phyloP scores from a whole-genome alignment of 2,329 filamentous ascomycete species.

The Pleurostoma richardsiae region DNA sequence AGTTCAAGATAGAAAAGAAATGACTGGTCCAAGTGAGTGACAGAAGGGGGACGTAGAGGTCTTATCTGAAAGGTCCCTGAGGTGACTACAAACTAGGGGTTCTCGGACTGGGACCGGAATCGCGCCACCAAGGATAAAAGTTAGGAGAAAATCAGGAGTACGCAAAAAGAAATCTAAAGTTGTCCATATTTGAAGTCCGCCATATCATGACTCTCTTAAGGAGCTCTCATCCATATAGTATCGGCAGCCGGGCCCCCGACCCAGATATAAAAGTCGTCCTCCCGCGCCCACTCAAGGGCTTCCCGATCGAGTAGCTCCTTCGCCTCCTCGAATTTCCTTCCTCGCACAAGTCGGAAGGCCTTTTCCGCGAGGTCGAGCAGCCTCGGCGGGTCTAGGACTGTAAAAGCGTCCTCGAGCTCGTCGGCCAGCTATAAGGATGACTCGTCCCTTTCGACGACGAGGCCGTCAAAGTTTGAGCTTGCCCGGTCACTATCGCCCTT shows the following conservation, averaged over 20 bases:
- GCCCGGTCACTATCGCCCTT: constrained; percentile 1
- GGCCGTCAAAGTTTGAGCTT: constrained; percentile 2
- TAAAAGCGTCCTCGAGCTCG: too few relatives aligned
- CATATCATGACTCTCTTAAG: too few relatives aligned
- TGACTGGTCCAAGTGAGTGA: too few relatives aligned
- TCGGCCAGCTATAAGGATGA: neutral
- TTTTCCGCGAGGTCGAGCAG: neutral
- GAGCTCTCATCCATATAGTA: neutral
- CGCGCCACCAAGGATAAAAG: too few relatives aligned
- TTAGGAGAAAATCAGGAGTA: too few relatives aligned
- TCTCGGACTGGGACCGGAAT: too few relatives aligned
- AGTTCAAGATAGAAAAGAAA: too few relatives aligned
- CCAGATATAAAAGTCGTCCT: neutral
- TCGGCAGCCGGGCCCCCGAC: neutral
- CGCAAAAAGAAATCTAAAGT: too few relatives aligned
- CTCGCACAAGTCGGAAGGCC: neutral
- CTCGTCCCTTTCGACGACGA: neutral
- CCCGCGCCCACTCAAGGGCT: neutral
- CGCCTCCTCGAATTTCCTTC: neutral
- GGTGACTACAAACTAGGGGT: too few relatives aligned
- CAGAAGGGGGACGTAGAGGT: too few relatives aligned
- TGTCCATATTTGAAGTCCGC: too few relatives aligned
- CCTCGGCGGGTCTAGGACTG: neutral
- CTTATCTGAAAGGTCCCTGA: too few relatives aligned
- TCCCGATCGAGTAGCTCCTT: neutral